Conservation (phyloP, 164 flowering plant species). For the Kingdonia uniflora region DNA sequence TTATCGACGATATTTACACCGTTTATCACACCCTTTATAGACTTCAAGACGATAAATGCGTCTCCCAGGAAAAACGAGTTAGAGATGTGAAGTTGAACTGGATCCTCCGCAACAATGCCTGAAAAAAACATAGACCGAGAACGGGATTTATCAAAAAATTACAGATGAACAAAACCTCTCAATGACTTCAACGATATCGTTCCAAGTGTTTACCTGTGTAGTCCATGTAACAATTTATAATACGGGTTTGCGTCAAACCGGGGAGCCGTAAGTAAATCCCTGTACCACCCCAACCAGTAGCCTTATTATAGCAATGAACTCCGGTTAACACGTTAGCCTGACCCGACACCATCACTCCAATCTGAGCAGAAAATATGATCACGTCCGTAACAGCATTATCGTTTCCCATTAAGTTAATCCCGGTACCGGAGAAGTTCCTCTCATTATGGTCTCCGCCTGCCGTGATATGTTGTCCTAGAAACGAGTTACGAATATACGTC, state of each 20-base stretch:
- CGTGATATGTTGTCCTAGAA: slow-evolving; percentile 83
- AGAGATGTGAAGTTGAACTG: slow-evolving; percentile 62
- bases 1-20: slow-evolving; percentile 74
- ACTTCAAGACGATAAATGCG: slow-evolving; percentile 50
- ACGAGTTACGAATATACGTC: slow-evolving; percentile 63
- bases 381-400: slow-evolving; percentile 77
- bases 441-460: slow-evolving; percentile 63
- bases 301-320: slow-evolving; percentile 92
- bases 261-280: slow-evolving; percentile 67
- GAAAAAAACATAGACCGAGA: too few species aligned
- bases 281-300: slow-evolving; percentile 80
- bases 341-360: slow-evolving; percentile 58
- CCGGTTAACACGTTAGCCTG: slow-evolving; percentile 70
- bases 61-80: slow-evolving; percentile 76
- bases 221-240: slow-evolving; percentile 71
- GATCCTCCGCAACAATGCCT: slow-evolving; percentile 82
- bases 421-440: slow-evolving; percentile 59
- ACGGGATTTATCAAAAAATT: too few species aligned
- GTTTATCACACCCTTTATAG: slow-evolving; percentile 41
- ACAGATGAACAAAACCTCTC: too few species aligned
- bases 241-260: slow-evolving; percentile 66
- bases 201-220: slow-evolving; percentile 36
- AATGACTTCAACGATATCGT: too few species aligned
- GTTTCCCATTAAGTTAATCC: slow-evolving; percentile 52
- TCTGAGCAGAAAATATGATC: slow-evolving; percentile 61